Conservation (phyloP, 306 rosid species). For the Ormosia semicastrata region DNA sequence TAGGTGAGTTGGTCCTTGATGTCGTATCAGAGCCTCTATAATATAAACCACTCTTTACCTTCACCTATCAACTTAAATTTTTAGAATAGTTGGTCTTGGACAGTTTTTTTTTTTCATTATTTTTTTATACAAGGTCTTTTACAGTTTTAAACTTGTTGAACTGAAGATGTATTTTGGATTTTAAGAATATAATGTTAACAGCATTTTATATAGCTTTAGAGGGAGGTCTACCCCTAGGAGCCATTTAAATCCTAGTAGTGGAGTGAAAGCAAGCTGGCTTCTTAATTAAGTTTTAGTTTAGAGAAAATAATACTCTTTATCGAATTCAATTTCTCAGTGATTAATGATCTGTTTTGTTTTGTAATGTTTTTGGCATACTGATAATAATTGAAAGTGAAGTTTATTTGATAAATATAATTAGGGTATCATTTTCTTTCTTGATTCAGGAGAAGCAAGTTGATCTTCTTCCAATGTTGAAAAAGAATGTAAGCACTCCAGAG, state of each 20-base stretch:
- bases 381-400: background rate
- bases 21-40: background rate
- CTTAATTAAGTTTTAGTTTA: background rate
- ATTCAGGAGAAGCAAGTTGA: constrained; percentile 86
- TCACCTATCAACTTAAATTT: background rate
- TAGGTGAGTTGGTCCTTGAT: background rate
- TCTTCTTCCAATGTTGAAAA: constrained; percentile 61
- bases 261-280: constrained; percentile 5
- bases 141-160: background rate
- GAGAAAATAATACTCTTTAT: background rate
- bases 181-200: background rate
- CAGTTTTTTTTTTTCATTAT: background rate
- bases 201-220: background rate
- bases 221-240: background rate
- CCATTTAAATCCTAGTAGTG: background rate
- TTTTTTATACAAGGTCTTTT: background rate
- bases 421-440: constrained; percentile 2
- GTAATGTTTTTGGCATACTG: background rate
- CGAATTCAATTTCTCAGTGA: background rate
- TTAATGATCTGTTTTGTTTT: constrained; percentile 6
- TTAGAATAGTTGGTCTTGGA: background rate
- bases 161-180: background rate
- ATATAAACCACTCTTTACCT: background rate
- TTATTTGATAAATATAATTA: background rate
- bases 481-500: constrained; percentile 69